Base-by-base conservation (phyloP, 768 basidiomycete species). In the Phanerochaete carnosa region DNA sequence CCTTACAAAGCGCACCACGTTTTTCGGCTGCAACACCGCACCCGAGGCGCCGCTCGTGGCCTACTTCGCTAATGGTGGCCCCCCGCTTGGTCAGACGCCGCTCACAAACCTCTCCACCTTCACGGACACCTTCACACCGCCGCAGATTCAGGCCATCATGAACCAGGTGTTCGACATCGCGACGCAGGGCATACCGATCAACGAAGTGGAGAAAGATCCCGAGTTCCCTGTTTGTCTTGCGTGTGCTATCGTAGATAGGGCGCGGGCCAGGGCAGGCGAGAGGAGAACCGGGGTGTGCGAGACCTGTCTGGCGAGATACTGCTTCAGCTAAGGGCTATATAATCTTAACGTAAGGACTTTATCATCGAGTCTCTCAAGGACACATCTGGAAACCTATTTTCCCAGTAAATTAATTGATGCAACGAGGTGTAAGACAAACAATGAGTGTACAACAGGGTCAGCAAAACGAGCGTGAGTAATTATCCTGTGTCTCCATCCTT, bases 401-500 rank as follows among this genome's bases (percentile, higher is more conserved):
- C 49, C 29, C 25, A 30, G 16, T 26, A 30, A 28, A 26, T 50
- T 52, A 4, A 43, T 33, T 52, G 51, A 33, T 52, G 30, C 29
- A 52, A 32, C 29, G 28, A 52, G 23, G n/a, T 52, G 22, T 52
- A 33, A n/a, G 23, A 52, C 32, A 32, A 29, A 52, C 29, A 52
- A 32, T 26, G 47, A 9, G 26, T 32, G 51, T 52, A 52, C 51
- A 52, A 32, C 32, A 52, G n/a, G 51, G 32, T 43, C 39, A 19
- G 33, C 30, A 33, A 32, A 33, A 52, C 23, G 51, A 52, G 51
- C 32, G 51, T 52, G 30, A 26, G 39, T 15, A n/a, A 51, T 37
- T 69, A 91, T 63, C 89, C 89, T 45, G 83, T 88, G 70, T 91
- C 89, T 57, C 86, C 88, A 66, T 90, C 88, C 74, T 90, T 90